Percentiles rank a stretch among this genome's conserved stretches.
phyloP scores from a whole-genome alignment of 805 yeast species.

The Monosporozyma yasuniensis region DNA sequence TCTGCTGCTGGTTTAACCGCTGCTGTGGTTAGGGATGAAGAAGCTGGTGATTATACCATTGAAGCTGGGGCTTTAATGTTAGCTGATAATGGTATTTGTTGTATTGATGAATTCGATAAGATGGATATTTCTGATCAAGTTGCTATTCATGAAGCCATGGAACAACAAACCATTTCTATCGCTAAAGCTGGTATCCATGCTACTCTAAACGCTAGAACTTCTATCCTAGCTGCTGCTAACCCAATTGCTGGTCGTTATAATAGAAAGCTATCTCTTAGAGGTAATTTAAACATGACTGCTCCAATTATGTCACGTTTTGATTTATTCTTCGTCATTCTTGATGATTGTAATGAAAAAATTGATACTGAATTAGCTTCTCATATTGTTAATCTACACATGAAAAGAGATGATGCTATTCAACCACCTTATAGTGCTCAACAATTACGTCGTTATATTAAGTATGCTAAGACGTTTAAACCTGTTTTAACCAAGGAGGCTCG shows the following conservation, averaged over 20 bases:
- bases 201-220: slow-evolving; percentile 90
- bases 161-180: slow-evolving; percentile 96
- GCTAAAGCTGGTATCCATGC: slow-evolving; percentile 99
- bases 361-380: slow-evolving; percentile 88
- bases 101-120: slow-evolving; percentile 96
- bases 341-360: slow-evolving; percentile 84
- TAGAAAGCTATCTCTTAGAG: slow-evolving; percentile 70
- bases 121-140: slow-evolving; percentile 95
- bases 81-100: slow-evolving; percentile 97
- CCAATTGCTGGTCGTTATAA: slow-evolving; percentile 97
- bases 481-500: slow-evolving; percentile 75
- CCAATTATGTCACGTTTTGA: slow-evolving; percentile 99
- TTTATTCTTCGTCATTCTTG: slow-evolving; percentile 85
- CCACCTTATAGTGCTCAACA: slow-evolving; percentile 89
- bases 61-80: slow-evolving; percentile 98
- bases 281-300: slow-evolving; percentile 90
- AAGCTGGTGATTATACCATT: slow-evolving; percentile 91
- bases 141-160: slow-evolving; percentile 99
- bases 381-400: slow-evolving; percentile 87
- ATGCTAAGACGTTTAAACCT: slow-evolving; percentile 90
- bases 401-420: slow-evolving; percentile 77
- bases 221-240: slow-evolving; percentile 97
- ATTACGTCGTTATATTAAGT: slow-evolving; percentile 76
- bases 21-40: slow-evolving; percentile 95
- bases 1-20: slow-evolving; percentile 99